phyloP scores from a whole-genome alignment of 345 rosid genomes.

The Corchorus olitorius region DNA sequence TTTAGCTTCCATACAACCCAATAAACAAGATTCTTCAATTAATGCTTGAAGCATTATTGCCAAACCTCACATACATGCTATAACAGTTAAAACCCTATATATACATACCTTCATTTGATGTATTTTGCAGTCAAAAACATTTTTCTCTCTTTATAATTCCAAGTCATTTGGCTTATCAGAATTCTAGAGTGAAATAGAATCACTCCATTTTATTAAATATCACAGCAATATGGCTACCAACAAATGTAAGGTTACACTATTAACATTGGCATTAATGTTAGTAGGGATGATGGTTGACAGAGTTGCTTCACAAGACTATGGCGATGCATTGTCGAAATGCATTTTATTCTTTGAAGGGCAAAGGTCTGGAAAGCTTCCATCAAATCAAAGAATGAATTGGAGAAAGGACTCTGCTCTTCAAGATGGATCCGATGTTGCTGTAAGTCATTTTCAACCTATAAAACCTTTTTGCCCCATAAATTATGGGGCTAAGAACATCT shows the following conservation, averaged over 20 bases:
- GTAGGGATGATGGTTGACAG: not conserved
- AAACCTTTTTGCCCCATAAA: too few species aligned
- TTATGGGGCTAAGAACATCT: too few species aligned
- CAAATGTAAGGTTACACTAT: not conserved
- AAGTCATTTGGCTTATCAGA: not conserved
- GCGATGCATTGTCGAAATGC: conserved; percentile 50
- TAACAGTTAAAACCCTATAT: too few species aligned
- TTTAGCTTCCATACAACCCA: too few species aligned
- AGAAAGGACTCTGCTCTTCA: conserved; percentile 53
- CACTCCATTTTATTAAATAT: not conserved
- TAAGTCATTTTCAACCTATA: not conserved
- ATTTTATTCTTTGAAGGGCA: conserved; percentile 69
- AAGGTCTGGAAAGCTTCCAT: conserved; percentile 54
- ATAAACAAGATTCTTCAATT: too few species aligned
- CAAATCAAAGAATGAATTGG: conserved; percentile 51
- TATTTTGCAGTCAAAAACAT: not conserved
- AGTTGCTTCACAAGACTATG: conserved; percentile 33
- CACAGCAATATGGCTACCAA: not conserved
- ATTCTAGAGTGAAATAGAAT: not conserved
- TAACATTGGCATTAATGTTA: not conserved
- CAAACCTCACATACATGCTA: too few species aligned
- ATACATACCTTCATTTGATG: not conserved
- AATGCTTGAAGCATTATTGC: too few species aligned
- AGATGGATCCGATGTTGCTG: conserved; percentile 44
- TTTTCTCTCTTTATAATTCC: not conserved